phyloP scores from a whole-genome alignment of 2,329 filamentous ascomycete species.

The Claviceps cyperi region DNA sequence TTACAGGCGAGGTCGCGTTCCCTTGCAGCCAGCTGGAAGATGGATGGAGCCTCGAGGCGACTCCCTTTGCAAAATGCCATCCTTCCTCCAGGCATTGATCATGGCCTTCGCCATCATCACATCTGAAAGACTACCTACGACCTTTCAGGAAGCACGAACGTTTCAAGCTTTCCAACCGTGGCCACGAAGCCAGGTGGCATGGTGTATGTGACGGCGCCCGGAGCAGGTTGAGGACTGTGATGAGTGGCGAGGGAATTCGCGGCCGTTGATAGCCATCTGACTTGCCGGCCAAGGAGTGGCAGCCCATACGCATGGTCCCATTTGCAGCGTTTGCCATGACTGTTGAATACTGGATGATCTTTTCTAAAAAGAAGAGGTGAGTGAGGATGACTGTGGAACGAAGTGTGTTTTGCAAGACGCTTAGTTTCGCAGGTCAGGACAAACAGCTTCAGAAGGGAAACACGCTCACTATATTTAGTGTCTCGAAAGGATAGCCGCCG shows the following conservation, averaged over 20 bases:
- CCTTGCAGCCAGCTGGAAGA: too few species aligned
- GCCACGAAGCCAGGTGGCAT: conserved; percentile 16
- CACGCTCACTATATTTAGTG: conserved; percentile 1
- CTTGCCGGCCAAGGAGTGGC: not conserved
- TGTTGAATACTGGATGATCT: not conserved
- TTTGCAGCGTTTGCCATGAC: conserved; percentile 3
- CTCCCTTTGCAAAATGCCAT: conserved; percentile 28
- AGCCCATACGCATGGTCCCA: not conserved
- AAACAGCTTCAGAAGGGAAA: not conserved
- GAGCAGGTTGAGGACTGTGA: not conserved
- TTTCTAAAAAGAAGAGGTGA: not conserved
- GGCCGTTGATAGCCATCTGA: not conserved
- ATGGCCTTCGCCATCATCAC: conserved; percentile 24
- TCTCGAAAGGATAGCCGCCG: not conserved
- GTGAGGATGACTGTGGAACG: not conserved
- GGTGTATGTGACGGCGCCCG: conserved; percentile 8
- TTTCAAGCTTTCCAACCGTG: conserved; percentile 19
- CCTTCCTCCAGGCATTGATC: conserved; percentile 26
- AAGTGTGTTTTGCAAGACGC: not conserved
- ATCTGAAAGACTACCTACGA: conserved; percentile 21
- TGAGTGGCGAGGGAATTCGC: not conserved
- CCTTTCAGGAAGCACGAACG: conserved; percentile 25
- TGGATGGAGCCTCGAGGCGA: too few species aligned
- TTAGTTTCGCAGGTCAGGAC: too few species aligned
- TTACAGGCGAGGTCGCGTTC: not conserved